Evolutionary conservation across 768 basidiomycete genomes (phyloP).

Genomic region (Tulasnella sp.): DNA sequence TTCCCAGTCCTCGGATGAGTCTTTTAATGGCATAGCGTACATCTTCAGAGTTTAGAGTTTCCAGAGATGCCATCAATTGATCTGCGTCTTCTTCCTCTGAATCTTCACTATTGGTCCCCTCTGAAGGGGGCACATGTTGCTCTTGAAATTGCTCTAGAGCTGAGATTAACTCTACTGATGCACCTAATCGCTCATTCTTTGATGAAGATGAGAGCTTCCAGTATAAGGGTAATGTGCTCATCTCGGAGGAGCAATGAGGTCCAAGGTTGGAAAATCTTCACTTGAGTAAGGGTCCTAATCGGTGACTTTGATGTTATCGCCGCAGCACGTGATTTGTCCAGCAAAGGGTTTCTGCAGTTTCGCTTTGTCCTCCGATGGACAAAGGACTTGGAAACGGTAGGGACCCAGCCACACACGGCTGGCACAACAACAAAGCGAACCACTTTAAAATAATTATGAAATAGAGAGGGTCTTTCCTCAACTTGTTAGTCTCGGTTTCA

Average conservation of each 20-base stretch:
- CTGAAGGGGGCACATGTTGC: slow-evolving; percentile 29
- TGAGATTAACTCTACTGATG: slow-evolving; percentile 70
- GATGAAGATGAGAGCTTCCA: slow-evolving; percentile 80
- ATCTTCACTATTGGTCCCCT: slow-evolving; percentile 28
- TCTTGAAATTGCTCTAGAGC: slow-evolving; percentile 79
- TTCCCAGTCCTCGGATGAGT: slow-evolving; percentile 76
- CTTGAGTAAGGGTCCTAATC: too few species aligned
- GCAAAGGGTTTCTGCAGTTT: too few species aligned
- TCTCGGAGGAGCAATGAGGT: background rate
- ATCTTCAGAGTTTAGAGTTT: slow-evolving; percentile 71
- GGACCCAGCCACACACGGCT: too few species aligned
- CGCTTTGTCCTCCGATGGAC: too few species aligned
- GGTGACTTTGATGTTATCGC: too few species aligned
- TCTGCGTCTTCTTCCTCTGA: slow-evolving; percentile 32
- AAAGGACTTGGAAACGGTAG: too few species aligned
- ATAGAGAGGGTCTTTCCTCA: background rate
- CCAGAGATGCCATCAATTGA: slow-evolving; percentile 37
- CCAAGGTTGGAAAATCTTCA: too few species aligned
- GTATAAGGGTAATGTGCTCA: slow-evolving; percentile 68
- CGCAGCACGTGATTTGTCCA: too few species aligned
- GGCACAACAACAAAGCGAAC: too few species aligned
- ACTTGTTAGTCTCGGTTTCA: background rate
- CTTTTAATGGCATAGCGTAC: slow-evolving; percentile 84
- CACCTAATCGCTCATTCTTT: slow-evolving; percentile 67
- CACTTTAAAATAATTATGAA: too few species aligned